Evolutionary conservation across 495 filamentous ascomycete species (phyloP).

Genomic region (Zalerion maritima): DNA sequence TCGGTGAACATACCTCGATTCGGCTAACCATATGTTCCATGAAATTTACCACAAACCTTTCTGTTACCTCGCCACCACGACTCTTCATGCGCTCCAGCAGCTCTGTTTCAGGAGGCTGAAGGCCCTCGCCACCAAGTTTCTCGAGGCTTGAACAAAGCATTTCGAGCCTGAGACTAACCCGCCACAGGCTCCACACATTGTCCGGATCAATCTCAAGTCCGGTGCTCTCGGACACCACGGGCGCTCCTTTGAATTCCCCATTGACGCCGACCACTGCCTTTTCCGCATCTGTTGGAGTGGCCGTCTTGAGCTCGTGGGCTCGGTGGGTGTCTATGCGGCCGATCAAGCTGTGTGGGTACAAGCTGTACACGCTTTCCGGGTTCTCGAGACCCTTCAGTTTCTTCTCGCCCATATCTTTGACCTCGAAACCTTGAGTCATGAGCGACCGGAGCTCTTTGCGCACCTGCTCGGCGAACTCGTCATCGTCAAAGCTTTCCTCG

Average conservation of each 20-base stretch:
- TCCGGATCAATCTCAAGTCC: conserved; percentile 61
- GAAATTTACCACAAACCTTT: conserved; percentile 70
- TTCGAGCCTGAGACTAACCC: conserved; percentile 74
- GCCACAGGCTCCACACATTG: conserved; percentile 80
- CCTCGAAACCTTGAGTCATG: conserved; percentile 85
- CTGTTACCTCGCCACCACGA: conserved; percentile 72
- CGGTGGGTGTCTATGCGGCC: conserved; percentile 54
- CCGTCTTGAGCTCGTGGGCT: conserved; percentile 38
- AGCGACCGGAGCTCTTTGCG: conserved; percentile 76
- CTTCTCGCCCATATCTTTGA: conserved; percentile 85
- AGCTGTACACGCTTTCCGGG: conserved; percentile 83
- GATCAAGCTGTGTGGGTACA: conserved; percentile 80
- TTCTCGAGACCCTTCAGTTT: conserved; percentile 97
- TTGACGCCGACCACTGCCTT: too few species aligned
- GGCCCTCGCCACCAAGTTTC: conserved; percentile 34
- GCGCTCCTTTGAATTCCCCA: conserved; percentile 23
- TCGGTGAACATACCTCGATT: conserved; percentile 61
- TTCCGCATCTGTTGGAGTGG: too few species aligned
- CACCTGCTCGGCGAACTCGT: conserved; percentile 53
- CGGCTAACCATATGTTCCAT: conserved; percentile 87
- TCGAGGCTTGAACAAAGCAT: conserved; percentile 81
- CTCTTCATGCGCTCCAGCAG: conserved; percentile 72
- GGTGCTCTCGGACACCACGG: conserved; percentile 34
- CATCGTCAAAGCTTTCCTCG: conserved; percentile 57
- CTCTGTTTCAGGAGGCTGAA: conserved; percentile 64